Percentiles rank a stretch among this genome's conserved stretches.
These are phyloP conservation scores for Boechera retrofracta DNA, from an alignment of 345 rosid genomes.

Conservation along the genomic window DNA sequence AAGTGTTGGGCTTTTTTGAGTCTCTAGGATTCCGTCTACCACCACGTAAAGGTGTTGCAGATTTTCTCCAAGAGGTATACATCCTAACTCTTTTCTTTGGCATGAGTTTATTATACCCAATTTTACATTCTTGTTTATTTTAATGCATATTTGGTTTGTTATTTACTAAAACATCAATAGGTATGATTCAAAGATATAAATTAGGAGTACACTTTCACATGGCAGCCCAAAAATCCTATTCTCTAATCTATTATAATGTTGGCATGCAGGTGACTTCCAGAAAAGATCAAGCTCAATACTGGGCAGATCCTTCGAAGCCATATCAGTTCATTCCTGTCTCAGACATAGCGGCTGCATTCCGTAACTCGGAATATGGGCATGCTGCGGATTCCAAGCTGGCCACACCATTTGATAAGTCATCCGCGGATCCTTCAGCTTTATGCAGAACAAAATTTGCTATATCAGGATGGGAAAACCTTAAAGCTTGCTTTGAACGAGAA, in stretches of 20 bases:
- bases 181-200: background rate
- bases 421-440: constrained; percentile 61
- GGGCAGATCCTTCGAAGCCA: constrained; percentile 84
- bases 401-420: constrained; percentile 59
- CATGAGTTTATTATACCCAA: background rate
- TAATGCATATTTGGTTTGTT: background rate
- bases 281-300: constrained; percentile 96
- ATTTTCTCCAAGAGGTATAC: constrained; percentile 95
- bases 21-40: constrained; percentile 86
- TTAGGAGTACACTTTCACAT: background rate
- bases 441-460: constrained; percentile 70
- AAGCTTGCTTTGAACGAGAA: constrained; percentile 71
- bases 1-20: constrained; percentile 77
- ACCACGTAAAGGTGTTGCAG: constrained; percentile 86
- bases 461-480: constrained; percentile 77
- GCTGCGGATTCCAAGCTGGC: constrained; percentile 56
- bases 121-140: background rate
- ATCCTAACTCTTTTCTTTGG: constrained; percentile 15
- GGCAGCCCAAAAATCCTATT: background rate
- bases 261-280: constrained; percentile 77
- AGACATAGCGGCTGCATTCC: constrained; percentile 76
- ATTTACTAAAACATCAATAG: background rate
- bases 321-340: constrained; percentile 65
- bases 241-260: constrained; percentile 7
- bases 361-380: constrained; percentile 63